Base-by-base conservation (phyloP, 257 asterid species). In the Vinca minor region DNA sequence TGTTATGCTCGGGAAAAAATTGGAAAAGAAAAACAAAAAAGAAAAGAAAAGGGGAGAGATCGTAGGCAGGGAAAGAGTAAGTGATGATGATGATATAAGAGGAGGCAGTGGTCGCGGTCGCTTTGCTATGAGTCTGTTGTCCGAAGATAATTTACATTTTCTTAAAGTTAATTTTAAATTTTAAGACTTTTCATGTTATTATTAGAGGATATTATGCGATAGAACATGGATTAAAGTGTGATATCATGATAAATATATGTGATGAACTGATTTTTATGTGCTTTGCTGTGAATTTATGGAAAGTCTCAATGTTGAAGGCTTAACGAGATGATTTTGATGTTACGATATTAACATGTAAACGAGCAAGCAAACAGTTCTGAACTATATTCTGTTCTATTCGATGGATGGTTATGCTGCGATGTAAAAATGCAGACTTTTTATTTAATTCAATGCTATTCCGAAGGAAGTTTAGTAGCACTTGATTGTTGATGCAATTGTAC, bases 401-500 rank as follows among this genome's bases (percentile, higher is more conserved):
- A n/a, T n/a, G n/a, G n/a, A n/a, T n/a, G n/a, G n/a, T n/a, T n/a
- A n/a, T n/a, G n/a, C n/a, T n/a, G n/a, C n/a, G n/a, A n/a, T 73
- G 73, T 73, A 68, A 55, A 73, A 63, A 67, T 46, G 61, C 46
- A 60, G 71, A 46, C 71, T 63, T 32, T 31, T 62, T 73, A 62
- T 62, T 68, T 67, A 67, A 73, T 46, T 59, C 18, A 23, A 58
- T 67, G 35, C 54, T 60, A 58, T 50, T 72, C 50, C 57, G 2
- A 52, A 59, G 58, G 59, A 25, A 50, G 13, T 54, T 35, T 31
- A 8, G 10, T 46, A 28, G 68, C 68, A 45, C 48, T 31, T 64
- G 59, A 9, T 48, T 46, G 32, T 34, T 38, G 28, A 35, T n/a
- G n/a, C n/a, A n/a, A n/a, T n/a, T n/a, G 25, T 21, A 41, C 60